A percentile compares a stretch with the other conserved stretches of the same genome.
Conservation (phyloP, 1,284 basidiomycete genomes). For the Apiotrichum siamense region DNA sequence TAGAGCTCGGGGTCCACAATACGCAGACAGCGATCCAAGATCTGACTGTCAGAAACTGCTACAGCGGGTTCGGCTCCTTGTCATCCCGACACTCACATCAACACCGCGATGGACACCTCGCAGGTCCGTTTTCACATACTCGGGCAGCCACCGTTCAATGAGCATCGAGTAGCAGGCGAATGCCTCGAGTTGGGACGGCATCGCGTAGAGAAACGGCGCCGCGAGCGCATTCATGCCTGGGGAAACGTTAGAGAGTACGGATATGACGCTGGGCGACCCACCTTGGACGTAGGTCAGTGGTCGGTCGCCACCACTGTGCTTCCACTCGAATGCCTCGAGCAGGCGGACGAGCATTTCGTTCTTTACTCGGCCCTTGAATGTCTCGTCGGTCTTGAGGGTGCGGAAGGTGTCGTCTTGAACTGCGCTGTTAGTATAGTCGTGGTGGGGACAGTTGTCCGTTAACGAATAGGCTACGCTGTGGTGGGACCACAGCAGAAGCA, state of each 20-base stretch:
- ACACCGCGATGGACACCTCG: conserved; percentile 90
- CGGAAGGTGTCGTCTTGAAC: conserved; percentile 58
- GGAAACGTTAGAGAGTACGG: too few relatives aligned
- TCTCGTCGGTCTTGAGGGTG: conserved; percentile 87
- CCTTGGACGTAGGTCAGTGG: conserved; percentile 90
- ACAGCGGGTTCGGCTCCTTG: background rate
- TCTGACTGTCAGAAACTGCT: conserved; percentile 49
- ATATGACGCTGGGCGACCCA: conserved; percentile 7
- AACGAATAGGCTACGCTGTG: too few relatives aligned
- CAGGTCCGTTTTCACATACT: conserved; percentile 91
- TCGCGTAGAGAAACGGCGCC: conserved; percentile 91
- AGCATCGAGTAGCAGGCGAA: conserved; percentile 93
- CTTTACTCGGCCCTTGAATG: conserved; percentile 88
- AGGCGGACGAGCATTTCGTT: conserved; percentile 95
- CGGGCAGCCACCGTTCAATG: conserved; percentile 83
- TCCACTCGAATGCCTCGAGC: conserved; percentile 95
- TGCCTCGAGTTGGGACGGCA: conserved; percentile 92
- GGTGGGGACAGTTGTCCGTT: too few relatives aligned
- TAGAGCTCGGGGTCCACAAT: conserved; percentile 84
- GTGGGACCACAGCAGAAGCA: too few relatives aligned
- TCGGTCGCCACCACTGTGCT: conserved; percentile 51
- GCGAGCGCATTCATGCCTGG: conserved; percentile 91
- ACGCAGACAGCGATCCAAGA: conserved; percentile 83
- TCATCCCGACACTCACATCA: conserved; percentile 56
- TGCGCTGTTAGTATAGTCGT: conserved; percentile 21